Evolutionary conservation across 2,329 filamentous ascomycete species (phyloP), one percentile per base, ranked within the genome.

Genomic region (Sordariomycetes sp.): DNA sequence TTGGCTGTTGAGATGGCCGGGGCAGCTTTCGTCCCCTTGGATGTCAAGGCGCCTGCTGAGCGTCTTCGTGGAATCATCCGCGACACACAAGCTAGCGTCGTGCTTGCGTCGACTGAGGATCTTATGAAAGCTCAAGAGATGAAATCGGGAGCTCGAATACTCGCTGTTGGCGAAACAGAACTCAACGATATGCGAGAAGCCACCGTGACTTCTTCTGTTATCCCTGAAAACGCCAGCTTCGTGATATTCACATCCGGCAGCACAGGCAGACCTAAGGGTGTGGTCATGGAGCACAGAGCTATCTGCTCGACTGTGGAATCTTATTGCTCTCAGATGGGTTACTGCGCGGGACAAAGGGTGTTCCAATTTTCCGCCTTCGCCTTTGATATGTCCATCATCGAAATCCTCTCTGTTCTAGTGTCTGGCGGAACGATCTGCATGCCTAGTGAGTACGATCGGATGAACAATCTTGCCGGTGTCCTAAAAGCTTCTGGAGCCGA

Each of bases 281-380:
- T 46, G 10, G 37, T 48, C 4, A 30, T 46, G 24, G 35, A 42
- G 8, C 46, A 49, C 23, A 16, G 14, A n/a, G 30, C 34, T 18
- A 18, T 45, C 10, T 25, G 26, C 7, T 34, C 32, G 19, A 37
- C 24, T 24, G 20, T 24, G 18, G 16, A 15, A 15, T 19, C n/a
- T 5, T 17, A 24, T 11, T 11, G 12, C 21, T 15, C 73, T 3
- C 51, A 60, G 2, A 70, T 71, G 36, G 61, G 55, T 29, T 53
- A 45, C 6, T n/a, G n/a, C n/a, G 75, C 17, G 73, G 78, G 68
- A 68, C 20, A 68, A 66, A 5, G 65, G 61, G 32, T 57, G 72
- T n/a, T 28, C 6, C 34, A 36, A 21, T 36, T 36, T 15, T 10
- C 28, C n/a, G 28, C 27, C 34, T 36, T 36, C 34, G 34, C 29